Evolutionary conservation across 78 protist genomes (phyloP), one percentile per base, ranked within the genome.

Genomic region (Protostelium mycophagum): DNA sequence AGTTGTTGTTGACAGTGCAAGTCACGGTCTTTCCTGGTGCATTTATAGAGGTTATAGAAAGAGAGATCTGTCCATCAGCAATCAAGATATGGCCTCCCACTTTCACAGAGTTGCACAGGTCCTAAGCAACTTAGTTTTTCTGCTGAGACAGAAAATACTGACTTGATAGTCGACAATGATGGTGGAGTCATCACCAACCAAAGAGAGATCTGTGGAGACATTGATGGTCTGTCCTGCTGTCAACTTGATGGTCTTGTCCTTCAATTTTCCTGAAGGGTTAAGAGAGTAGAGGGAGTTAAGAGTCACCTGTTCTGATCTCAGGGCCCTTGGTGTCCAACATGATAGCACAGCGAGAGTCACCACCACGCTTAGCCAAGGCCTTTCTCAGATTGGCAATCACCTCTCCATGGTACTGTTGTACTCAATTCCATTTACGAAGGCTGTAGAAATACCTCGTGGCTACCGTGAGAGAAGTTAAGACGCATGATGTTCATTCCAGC

Each of bases 381-480:
- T 90, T 38, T 86, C 98, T 91, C 83, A 92, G 93, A 83, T 96
- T 95, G 88, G 36, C 94, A 89, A 97, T 93, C 34, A 97, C 96
- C 85, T 90, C 86, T 38, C 86, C 92, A 89, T 97, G 98, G 92
- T 95, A 97, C 95, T 91, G 73, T 28, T 28, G 63, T 34, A 86
- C 35, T 0, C 34, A 34, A 87, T 31, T 37, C 34, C 31, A 34
- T 0, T 23, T 5, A 86, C 31, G 63, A 34, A 5, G 73, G 16
- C 37, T 23, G 37, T 36, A 36, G 36, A 89, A 84, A 28, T 63
- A 90, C 93, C 28, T 96, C 98, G 85, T 96, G 97, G 36, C 96
- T 88, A 39, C 98, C 98, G 90, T 96, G 98, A n/a, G 98, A 96
- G 83, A 96, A 96, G 91, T 96, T 96, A 35, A 92, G 84, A 84